Base-by-base conservation (phyloP, 306 rosid genomes). In the Begonia peltatifolia region DNA sequence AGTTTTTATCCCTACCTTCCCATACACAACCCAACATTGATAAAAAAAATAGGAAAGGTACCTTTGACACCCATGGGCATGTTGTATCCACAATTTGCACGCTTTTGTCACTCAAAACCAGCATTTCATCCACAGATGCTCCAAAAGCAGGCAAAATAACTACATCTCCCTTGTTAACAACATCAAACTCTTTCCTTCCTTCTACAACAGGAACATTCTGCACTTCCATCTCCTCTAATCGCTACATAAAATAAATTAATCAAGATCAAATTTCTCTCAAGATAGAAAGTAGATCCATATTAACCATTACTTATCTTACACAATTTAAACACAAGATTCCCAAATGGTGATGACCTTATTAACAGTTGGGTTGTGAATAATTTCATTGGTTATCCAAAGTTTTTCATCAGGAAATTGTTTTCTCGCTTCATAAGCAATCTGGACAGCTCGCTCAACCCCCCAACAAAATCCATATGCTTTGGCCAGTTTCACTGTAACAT, bases 51-150 rank as follows among this genome's bases (percentile, higher is more conserved):
- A 41, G 12, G 10, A 11, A 10, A 17, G 35, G 9, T 58, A 90
- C 99, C 99, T 92, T 92, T 17, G 99, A 75, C 60, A 92, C 99
- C 99, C 99, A 86, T 7, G 99, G 96, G 56, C 99, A 92, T 70
- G 96, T 86, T 51, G 99, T 92, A 68, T 92, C 99, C 62, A 92
- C 96, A 36, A 92, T 83, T 66, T 86, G 96, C 57, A 86, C 93
- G 50, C 74, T 71, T 67, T 78, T 83, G 36, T 81, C 87, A 57
- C 76, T 83, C 75, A 92, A 72, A 56, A 71, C 48, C 79, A 86
- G 66, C 99, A 92, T 86, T 74, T 92, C 99, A 54, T 92, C 99
- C 57, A 92, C 95, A 5, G 79, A 94, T 13, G 99, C 99, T 49
- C 99, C 99, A 52, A 92, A 92, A 54, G 99, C 96, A 52, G 99